These are phyloP conservation scores for barley (Hordeum vulgare) DNA, from an alignment of 176 grass and related monocot species.

Conservation along the genomic window DNA sequence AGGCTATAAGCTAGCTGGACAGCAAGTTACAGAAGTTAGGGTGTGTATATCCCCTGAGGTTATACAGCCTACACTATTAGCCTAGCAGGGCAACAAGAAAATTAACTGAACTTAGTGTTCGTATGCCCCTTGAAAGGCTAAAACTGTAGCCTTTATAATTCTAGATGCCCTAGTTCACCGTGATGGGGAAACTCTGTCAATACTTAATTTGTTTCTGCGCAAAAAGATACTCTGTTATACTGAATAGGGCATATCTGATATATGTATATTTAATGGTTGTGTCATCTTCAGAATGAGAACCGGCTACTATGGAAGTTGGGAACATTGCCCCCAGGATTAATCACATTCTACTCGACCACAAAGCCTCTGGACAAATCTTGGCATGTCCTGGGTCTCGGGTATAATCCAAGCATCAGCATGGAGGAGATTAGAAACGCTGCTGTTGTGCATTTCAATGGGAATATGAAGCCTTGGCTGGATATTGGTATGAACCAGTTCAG, in stretches of 20 bases:
- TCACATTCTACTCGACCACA: constrained; percentile 98
- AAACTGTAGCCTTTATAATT: not conserved
- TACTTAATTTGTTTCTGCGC: no score
- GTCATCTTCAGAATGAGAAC: constrained; percentile 76
- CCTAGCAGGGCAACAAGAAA: not conserved
- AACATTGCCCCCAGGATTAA: constrained; percentile 83
- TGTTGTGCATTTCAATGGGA: constrained; percentile 97
- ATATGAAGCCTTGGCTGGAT: constrained; percentile 99
- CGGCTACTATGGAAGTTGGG: constrained; percentile 90
- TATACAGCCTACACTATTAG: not conserved
- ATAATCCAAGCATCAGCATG: constrained; percentile 97
- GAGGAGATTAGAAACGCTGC: constrained; percentile 96
- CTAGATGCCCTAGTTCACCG: not conserved
- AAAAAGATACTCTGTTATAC: no score
- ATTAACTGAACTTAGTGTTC: not conserved
- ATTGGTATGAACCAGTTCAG: constrained; percentile 97
- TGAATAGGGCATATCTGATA: not conserved
- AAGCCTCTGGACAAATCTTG: constrained; percentile 93
- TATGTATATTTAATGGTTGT: not conserved
- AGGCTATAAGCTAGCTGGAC: not conserved
- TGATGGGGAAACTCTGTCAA: not conserved
- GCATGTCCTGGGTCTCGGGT: constrained; percentile 97
- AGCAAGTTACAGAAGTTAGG: not conserved
- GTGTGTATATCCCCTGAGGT: no score
- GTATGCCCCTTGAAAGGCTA: not conserved